Evolutionary conservation across 345 rosid species (phyloP), one percentile per base, ranked within the genome.

Genomic region (Nasturtium officinale): DNA sequence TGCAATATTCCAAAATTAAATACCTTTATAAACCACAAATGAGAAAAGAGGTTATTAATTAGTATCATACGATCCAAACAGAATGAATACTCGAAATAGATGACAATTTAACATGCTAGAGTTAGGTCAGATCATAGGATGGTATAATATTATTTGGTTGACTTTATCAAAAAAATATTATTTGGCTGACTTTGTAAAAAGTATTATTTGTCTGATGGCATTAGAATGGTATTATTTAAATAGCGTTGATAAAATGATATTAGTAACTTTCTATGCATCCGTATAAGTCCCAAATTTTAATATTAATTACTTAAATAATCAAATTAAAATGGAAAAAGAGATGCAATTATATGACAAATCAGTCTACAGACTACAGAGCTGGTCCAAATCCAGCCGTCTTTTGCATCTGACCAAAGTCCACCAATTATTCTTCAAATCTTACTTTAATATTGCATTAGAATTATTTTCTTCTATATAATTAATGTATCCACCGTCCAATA

Each of bases 371-470:
- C n/a, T n/a, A n/a, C n/a, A n/a, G 12, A 42, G 32, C 48, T 61
- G 63, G 69, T 61, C 74, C 74, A 68, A 32, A 52, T 61, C 45
- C 51, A 43, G 79, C 79, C 79, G 74, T 68, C 10, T 75, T 75
- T 67, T 67, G 30, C 1, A 75, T 67, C 48, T 67, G 69, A 75
- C 61, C 62, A 69, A 66, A 50, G 30, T 21, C 50, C 47, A 75
- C 23, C 32, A 43, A 33, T 61, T 43, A 75, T 30, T 47, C n/a
- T 48, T 59, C 54, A 48, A 65, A 66, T 65, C 33, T 52, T 51
- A 67, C 54, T 38, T 59, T 59, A 38, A 25, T 10, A 29, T 67
- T 51, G 53, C 61, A 60, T 37, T 29, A 50, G 15, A 58, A 74
- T 35, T 51, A 29, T 48, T 33, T 30, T 47, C 32, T 17, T 65